phyloP scores from a whole-genome alignment of 2,329 filamentous ascomycete genomes.

The Aspergillus piperis region DNA sequence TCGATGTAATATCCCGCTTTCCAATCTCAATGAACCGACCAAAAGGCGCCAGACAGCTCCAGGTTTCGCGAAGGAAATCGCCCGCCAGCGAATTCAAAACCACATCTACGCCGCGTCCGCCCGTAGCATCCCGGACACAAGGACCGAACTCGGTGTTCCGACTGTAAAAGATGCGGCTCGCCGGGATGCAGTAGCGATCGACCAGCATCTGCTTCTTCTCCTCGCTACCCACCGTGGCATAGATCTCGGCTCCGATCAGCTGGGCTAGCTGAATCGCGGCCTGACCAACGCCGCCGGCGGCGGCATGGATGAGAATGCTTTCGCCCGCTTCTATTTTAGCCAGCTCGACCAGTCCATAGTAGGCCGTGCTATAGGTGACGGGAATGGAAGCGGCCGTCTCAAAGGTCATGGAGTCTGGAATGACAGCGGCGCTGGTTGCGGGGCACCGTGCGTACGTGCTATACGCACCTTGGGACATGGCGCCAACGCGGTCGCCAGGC shows the following conservation, averaged over 20 bases:
- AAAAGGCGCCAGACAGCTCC: too few species aligned
- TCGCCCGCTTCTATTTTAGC: not conserved
- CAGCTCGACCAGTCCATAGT: not conserved
- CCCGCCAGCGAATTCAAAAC: not conserved
- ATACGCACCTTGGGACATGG: too few species aligned
- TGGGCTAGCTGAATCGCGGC: not conserved
- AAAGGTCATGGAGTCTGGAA: accelerated
- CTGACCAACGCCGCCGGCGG: not conserved
- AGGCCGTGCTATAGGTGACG: not conserved
- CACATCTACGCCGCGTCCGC: not conserved
- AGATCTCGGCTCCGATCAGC: not conserved
- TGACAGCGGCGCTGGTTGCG: too few species aligned
- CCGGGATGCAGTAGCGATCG: not conserved
- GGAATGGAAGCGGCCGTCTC: accelerated
- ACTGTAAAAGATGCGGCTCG: not conserved
- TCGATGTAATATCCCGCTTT: too few species aligned
- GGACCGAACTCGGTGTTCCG: not conserved
- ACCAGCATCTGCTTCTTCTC: not conserved
- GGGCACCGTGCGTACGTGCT: too few species aligned
- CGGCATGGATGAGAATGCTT: not conserved
- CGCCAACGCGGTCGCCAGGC: too few species aligned
- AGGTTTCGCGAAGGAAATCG: too few species aligned
- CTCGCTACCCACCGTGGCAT: not conserved
- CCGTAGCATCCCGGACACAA: not conserved
- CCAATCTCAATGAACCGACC: too few species aligned